phyloP scores from a whole-genome alignment of 2,329 filamentous ascomycete species.

The Paecilomyces variotii region DNA sequence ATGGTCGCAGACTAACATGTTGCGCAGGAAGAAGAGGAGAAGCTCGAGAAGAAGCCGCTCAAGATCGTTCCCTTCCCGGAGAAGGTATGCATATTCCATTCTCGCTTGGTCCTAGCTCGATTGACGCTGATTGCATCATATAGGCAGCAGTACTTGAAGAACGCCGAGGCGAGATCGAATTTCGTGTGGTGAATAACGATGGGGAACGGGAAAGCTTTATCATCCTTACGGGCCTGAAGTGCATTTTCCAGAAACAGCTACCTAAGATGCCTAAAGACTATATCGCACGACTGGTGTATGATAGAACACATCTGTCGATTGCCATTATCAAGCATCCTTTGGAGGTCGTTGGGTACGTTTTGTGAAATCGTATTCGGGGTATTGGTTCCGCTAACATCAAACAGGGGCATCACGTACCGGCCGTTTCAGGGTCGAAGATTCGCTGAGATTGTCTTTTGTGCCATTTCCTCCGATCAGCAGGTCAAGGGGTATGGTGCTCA shows the following conservation, averaged over 20 bases:
- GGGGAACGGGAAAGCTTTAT: constrained; percentile 79
- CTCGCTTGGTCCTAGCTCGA: background rate
- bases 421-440: constrained; percentile 89
- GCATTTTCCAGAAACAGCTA: constrained; percentile 96
- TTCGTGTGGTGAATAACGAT: constrained; percentile 97
- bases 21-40: constrained; percentile 30
- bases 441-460: constrained; percentile 97
- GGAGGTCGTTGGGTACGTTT: constrained; percentile 65
- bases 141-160: constrained; percentile 88
- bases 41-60: constrained; percentile 42
- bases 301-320: constrained; percentile 90
- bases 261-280: constrained; percentile 99
- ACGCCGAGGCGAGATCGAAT: constrained; percentile 88
- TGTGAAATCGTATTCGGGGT: background rate
- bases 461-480: constrained; percentile 94
- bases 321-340: constrained; percentile 95
- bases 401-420: constrained; percentile 87
- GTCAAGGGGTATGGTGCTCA: constrained; percentile 98
- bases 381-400: constrained; percentile 7
- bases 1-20: background rate
- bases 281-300: constrained; percentile 93
- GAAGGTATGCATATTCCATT: constrained; percentile 50
- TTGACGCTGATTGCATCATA: constrained; percentile 15
- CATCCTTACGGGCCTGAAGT: constrained; percentile 90
- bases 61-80: constrained; percentile 79